Conservation (phyloP, 495 filamentous ascomycete species). For the Daldinia decipiens region DNA sequence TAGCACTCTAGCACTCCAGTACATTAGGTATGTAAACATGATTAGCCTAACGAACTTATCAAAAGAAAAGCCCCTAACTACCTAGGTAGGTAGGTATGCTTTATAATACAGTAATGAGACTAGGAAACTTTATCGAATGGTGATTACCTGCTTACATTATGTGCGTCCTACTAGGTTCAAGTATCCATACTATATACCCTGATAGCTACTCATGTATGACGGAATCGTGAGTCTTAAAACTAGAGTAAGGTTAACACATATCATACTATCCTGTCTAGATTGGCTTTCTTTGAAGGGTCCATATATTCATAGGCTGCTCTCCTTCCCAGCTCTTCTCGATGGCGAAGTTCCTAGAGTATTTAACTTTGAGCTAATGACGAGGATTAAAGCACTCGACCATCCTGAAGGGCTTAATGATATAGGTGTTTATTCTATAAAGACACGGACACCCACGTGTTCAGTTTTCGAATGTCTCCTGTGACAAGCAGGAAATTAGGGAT, state of each 20-base stretch:
- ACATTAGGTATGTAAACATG: no score
- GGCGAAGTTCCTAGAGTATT: no score
- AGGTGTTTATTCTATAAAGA: constrained; percentile 23
- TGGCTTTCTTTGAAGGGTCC: constrained; percentile 1
- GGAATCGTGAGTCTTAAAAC: constrained; percentile 23
- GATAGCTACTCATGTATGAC: constrained; percentile 27
- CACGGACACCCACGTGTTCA: background rate
- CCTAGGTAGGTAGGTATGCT: no score
- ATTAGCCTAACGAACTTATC: no score
- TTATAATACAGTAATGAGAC: background rate
- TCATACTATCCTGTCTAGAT: background rate
- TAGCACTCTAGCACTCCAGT: no score
- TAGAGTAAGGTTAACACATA: constrained; percentile 20
- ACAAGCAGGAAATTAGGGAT: constrained; percentile 1
- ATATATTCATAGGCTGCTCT: background rate
- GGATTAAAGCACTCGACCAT: constrained; percentile 5
- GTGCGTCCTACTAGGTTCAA: background rate
- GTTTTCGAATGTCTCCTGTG: background rate
- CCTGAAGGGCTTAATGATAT: background rate
- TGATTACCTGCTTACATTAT: background rate
- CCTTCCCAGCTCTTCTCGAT: background rate
- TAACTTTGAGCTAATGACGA: constrained; percentile 16
- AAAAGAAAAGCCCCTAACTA: background rate
- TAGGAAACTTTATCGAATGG: background rate
- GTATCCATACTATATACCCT: background rate